A percentile compares a stretch with the other conserved stretches of the same genome.
These are phyloP conservation scores for Boletales sp. DNA, from an alignment of 768 basidiomycete genomes.

Conservation along the genomic window DNA sequence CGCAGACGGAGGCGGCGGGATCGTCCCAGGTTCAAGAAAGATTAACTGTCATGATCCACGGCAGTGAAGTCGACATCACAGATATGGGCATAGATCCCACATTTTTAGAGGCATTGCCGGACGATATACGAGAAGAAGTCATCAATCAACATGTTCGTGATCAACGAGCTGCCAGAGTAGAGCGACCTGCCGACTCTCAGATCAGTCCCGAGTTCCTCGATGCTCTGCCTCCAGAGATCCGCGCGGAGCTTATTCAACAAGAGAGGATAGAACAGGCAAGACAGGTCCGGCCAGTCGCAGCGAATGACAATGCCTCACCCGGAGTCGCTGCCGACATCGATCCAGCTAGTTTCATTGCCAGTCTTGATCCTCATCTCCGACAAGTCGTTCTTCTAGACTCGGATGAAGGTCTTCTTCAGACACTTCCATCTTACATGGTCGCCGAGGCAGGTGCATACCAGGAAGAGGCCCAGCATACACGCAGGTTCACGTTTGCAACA, in stretches of 20 bases:
- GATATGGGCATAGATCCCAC: conserved; percentile 98
- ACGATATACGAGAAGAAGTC: conserved; percentile 98
- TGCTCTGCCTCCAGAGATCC: conserved; percentile 92
- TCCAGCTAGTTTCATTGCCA: conserved; percentile 87
- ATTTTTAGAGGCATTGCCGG: conserved; percentile 95
- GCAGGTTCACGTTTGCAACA: conserved; percentile 28
- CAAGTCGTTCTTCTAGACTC: conserved; percentile 89
- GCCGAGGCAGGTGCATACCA: conserved; percentile 77
- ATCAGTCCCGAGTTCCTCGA: conserved; percentile 96
- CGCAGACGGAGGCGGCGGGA: conserved; percentile 20
- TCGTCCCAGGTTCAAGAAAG: conserved; percentile 50
- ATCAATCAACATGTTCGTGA: conserved; percentile 96
- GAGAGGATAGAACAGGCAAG: conserved; percentile 80
- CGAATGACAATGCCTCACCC: conserved; percentile 26
- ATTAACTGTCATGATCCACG: conserved; percentile 87
- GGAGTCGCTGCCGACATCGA: conserved; percentile 71
- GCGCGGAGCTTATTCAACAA: conserved; percentile 95
- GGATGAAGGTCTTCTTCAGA: conserved; percentile 79
- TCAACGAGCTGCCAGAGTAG: conserved; percentile 72
- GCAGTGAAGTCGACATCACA: conserved; percentile 92
- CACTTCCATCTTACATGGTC: conserved; percentile 79
- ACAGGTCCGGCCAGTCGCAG: conserved; percentile 35
- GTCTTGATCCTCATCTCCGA: conserved; percentile 83
- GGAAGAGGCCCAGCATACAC: conserved; percentile 45
- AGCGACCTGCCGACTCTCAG: conserved; percentile 75